phyloP scores from a whole-genome alignment of 208 protist genomes.

The Willaertia magna region DNA sequence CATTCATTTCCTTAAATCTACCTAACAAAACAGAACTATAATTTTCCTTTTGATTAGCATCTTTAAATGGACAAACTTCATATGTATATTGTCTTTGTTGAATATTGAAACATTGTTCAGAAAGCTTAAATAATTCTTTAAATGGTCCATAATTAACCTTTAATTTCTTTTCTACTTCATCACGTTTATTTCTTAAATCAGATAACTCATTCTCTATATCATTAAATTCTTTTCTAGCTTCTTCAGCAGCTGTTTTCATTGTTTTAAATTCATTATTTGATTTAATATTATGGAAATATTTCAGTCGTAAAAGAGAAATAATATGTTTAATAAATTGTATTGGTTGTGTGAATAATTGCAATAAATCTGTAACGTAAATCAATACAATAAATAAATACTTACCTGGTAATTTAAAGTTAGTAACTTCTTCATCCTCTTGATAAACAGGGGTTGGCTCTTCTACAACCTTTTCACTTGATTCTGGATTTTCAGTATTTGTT shows the following conservation, averaged over 20 bases:
- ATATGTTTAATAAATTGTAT: not conserved
- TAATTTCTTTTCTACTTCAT: not conserved
- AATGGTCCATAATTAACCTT: slow-evolving; percentile 12
- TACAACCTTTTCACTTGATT: not conserved
- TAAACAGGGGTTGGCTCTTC: not conserved
- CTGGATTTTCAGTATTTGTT: not conserved
- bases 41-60: slow-evolving; percentile 23
- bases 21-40: not conserved
- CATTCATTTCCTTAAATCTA: not conserved
- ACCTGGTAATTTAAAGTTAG: not conserved
- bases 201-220: slow-evolving; percentile 6
- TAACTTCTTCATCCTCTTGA: not conserved
- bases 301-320: not conserved
- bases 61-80: slow-evolving; percentile 38
- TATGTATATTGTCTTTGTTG: slow-evolving; percentile 30
- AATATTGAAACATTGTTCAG: slow-evolving; percentile 22
- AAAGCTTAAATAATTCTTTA: slow-evolving; percentile 13
- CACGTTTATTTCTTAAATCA: not conserved
- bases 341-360: not conserved
- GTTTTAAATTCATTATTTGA: not conserved
- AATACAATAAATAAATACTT: not conserved
- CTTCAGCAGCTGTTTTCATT: not conserved
- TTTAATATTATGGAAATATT: not conserved
- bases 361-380: not conserved
- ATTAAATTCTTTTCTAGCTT: slow-evolving; percentile 13